Base-by-base conservation (phyloP, 352 stramenopile genomes). In the Aphanomyces cochlioides region DNA sequence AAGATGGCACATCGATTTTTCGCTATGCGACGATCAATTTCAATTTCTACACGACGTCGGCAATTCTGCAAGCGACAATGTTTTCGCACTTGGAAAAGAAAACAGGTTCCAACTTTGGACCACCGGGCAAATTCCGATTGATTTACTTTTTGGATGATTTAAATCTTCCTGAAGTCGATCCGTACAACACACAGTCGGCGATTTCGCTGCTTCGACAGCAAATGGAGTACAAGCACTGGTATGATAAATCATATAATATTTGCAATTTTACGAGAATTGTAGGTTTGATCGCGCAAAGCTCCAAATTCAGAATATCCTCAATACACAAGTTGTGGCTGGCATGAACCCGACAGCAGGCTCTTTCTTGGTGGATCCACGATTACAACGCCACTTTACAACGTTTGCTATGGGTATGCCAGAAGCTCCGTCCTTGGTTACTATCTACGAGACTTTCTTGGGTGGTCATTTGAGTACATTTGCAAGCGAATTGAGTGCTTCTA, bases 141-240 rank as follows among this genome's bases (percentile, higher is more conserved):
- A 94, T 98, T 43, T 98, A 98, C 72, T 98, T 99, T 70, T 90
- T 99, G 78, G 96, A 99, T 73, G 96, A 99, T 77, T 56, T 99
- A 39, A 98, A 98, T 73, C 77, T 99, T 39, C 96, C 96, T 0
- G 92, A 98, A 73, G 89, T 98, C 12, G 95, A 98, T 75, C 79
- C 84, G 40, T 99, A 98, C 76, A 97, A 98, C 78, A 98, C 95
- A 0, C 96, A 99, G 77, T 96, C 83, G 53, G 92, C 95, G 10
- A 98, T 98, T 50, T 97, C 90, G 13, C 75, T 98, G 21, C 69
- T 98, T 17, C 81, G 96, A 1, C 96, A 99, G 73, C 89, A 98
- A 66, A 97, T 99, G 87, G 96, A 99, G 71, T 98, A 98, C 75
- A 87, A 81, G 36, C 92, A 98, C 75, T 95, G 91, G 78, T 96